These are phyloP conservation scores for Durio zibethinus DNA, from an alignment of 345 rosid genomes.

Conservation along the genomic window DNA sequence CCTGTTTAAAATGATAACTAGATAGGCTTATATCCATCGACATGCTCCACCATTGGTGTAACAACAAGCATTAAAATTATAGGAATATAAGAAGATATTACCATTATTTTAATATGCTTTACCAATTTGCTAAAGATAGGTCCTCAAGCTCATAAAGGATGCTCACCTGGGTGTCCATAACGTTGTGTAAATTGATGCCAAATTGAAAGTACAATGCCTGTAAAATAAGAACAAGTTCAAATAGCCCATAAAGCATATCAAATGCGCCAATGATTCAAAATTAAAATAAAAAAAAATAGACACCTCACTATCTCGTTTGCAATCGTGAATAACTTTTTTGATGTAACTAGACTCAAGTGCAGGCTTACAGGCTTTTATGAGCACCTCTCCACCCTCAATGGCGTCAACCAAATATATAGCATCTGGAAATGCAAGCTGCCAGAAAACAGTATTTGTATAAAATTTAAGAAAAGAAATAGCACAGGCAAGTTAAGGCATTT, in stretches of 20 bases:
- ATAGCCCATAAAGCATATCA: constrained; percentile 7
- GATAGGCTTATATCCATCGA: background rate
- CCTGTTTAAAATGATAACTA: background rate
- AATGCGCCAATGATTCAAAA: constrained; percentile 19
- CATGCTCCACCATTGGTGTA: background rate
- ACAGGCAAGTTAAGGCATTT: background rate
- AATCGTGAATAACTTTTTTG: constrained; percentile 96
- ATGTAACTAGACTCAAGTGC: constrained; percentile 86
- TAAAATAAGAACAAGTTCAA: constrained; percentile 21
- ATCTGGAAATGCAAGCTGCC: constrained; percentile 92
- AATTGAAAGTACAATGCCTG: constrained; percentile 90
- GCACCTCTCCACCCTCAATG: constrained; percentile 63
- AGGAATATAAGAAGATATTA: background rate
- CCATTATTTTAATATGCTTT: background rate
- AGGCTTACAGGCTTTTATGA: constrained; percentile 88
- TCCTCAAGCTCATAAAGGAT: constrained; percentile 16
- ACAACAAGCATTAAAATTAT: background rate
- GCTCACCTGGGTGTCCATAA: constrained; percentile 85
- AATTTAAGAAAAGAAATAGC: background rate
- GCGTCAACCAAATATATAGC: constrained; percentile 87
- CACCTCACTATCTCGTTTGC: constrained; percentile 99
- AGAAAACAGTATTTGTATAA: constrained; percentile 17
- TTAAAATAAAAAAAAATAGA: constrained; percentile 29
- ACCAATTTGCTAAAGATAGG: background rate
- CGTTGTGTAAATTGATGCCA: constrained; percentile 81